phyloP scores from a whole-genome alignment of 495 filamentous ascomycete genomes.

The Penicillium steckii region DNA sequence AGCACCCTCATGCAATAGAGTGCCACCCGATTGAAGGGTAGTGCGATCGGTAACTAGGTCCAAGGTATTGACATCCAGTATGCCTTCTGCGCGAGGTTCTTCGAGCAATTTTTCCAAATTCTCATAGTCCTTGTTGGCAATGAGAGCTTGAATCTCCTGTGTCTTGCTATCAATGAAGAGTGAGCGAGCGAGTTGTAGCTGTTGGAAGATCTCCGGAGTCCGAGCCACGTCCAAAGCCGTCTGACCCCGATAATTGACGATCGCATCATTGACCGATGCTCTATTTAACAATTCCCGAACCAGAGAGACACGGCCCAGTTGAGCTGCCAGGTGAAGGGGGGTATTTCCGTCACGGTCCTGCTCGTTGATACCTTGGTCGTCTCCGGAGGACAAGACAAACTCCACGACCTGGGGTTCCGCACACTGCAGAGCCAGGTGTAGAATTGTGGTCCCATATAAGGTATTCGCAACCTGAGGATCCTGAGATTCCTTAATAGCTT shows the following conservation, averaged over 20 bases:
- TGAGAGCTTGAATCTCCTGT: slow-evolving; percentile 74
- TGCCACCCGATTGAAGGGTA: slow-evolving; percentile 76
- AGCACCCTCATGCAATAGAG: slow-evolving; percentile 90
- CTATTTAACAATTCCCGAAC: slow-evolving; percentile 79
- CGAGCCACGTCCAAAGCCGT: slow-evolving; percentile 85
- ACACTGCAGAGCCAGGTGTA: slow-evolving; percentile 96
- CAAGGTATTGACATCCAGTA: slow-evolving; percentile 84
- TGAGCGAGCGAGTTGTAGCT: slow-evolving; percentile 86
- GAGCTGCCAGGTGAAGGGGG: slow-evolving; percentile 83
- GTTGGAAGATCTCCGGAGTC: slow-evolving; percentile 92
- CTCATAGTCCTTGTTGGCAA: slow-evolving; percentile 70
- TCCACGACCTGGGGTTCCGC: slow-evolving; percentile 96
- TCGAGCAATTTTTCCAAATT: slow-evolving; percentile 74
- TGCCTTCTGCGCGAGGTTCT: slow-evolving; percentile 77
- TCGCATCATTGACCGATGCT: slow-evolving; percentile 80
- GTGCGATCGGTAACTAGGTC: slow-evolving; percentile 81
- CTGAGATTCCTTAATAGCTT: slow-evolving; percentile 74
- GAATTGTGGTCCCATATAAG: slow-evolving; percentile 78
- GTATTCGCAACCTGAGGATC: slow-evolving; percentile 40
- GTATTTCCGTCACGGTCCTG: slow-evolving; percentile 93
- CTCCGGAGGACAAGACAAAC: slow-evolving; percentile 75
- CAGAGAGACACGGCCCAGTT: slow-evolving; percentile 73
- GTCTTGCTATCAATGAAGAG: slow-evolving; percentile 86
- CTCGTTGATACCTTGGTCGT: slow-evolving; percentile 76
- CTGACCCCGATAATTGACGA: slow-evolving; percentile 86